Conservation (phyloP, 345 rosid species). For the Gynandropsis gynandra region DNA sequence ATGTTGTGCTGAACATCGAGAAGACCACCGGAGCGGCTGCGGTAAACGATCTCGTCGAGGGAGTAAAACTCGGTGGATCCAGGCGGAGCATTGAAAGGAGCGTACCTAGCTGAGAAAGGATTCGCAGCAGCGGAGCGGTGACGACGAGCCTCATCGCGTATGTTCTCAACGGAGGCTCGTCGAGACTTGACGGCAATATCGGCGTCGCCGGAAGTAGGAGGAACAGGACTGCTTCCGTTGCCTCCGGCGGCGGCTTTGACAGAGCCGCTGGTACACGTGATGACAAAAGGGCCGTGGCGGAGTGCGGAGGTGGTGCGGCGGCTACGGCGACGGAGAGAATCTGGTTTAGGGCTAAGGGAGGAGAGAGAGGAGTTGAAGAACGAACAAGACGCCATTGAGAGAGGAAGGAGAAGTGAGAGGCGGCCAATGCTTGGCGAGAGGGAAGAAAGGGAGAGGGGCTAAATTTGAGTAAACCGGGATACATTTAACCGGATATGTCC, state of each 20-base stretch:
- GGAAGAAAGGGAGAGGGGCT: constrained; percentile 1
- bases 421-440: constrained; percentile 17
- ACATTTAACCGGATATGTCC: constrained; percentile 5
- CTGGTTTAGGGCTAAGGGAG: neutral
- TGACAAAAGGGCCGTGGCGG: constrained; percentile 3
- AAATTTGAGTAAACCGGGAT: constrained; percentile 10
- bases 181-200: constrained; percentile 26
- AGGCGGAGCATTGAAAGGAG: constrained; percentile 56
- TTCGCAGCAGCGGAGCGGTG: constrained; percentile 31
- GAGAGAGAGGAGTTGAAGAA: constrained; percentile 11
- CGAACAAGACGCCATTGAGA: constrained; percentile 10
- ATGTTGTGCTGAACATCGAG: constrained; percentile 81
- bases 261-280: neutral
- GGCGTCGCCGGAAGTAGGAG: no score
- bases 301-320: neutral
- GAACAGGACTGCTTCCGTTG: constrained; percentile 13
- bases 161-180: constrained; percentile 39
- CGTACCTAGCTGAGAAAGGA: constrained; percentile 60
- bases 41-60: constrained; percentile 83
- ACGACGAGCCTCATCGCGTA: constrained; percentile 68
- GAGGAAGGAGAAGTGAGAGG: constrained; percentile 19
- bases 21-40: constrained; percentile 71
- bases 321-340: constrained; percentile 16
- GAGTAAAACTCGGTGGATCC: constrained; percentile 58
- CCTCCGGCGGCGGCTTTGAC: constrained; percentile 14